A percentile compares a stretch with the other conserved stretches of the same genome.
phyloP scores from a whole-genome alignment of 2,329 filamentous ascomycete genomes.

The Colletotrichum nymphaeae region DNA sequence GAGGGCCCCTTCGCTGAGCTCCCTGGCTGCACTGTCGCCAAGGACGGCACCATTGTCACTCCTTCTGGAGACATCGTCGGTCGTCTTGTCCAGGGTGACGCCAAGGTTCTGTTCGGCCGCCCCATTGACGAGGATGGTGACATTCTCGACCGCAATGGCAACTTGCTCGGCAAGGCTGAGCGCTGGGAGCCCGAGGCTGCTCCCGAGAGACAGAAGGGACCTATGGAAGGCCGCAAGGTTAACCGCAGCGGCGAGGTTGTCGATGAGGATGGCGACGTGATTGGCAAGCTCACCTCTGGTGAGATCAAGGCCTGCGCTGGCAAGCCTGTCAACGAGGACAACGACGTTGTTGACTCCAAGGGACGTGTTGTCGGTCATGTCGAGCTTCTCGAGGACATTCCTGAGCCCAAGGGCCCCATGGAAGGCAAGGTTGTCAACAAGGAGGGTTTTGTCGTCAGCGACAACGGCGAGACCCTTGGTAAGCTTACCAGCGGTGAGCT shows the following conservation, averaged over 20 bases:
- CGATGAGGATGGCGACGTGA: conserved; percentile 68
- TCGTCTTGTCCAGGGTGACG: conserved; percentile 75
- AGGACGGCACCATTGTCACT: conserved; percentile 76
- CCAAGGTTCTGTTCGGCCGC: conserved; percentile 78
- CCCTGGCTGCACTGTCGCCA: conserved; percentile 72
- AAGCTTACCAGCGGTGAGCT: conserved; percentile 76
- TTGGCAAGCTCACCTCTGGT: conserved; percentile 76
- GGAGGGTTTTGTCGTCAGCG: conserved; percentile 69
- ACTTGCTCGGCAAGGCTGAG: conserved; percentile 67
- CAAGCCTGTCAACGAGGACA: conserved; percentile 77
- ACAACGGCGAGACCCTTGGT: conserved; percentile 70
- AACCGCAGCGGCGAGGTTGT: conserved; percentile 71
- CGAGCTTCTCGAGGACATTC: conserved; percentile 72
- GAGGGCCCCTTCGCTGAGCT: conserved; percentile 79
- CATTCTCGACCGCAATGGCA: conserved; percentile 80
- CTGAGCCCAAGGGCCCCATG: conserved; percentile 60
- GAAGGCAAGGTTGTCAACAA: conserved; percentile 67
- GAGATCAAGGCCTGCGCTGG: conserved; percentile 72
- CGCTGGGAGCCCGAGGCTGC: conserved; percentile 62
- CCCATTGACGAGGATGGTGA: conserved; percentile 85
- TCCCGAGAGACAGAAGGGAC: conserved; percentile 63
- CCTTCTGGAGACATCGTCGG: conserved; percentile 78
- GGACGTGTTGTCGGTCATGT: conserved; percentile 76
- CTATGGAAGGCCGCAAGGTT: conserved; percentile 65
- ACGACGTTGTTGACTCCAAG: conserved; percentile 77